Conservation (phyloP, 169 alveolate species). For the Blepharisma undulans region DNA sequence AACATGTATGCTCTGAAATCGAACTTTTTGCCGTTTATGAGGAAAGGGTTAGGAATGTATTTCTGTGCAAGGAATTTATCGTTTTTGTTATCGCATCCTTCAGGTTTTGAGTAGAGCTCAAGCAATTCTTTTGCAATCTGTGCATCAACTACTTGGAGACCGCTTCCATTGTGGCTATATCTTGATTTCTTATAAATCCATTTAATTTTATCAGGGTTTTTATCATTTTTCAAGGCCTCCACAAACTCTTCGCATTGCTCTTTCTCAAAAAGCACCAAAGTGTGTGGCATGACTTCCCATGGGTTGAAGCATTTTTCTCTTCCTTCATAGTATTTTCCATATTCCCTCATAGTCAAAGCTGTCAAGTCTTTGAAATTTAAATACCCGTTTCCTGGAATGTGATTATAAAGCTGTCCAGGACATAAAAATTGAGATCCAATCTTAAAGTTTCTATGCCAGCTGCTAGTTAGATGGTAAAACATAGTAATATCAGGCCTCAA, state of each 20-base stretch:
- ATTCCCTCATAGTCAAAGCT: conserved; percentile 18
- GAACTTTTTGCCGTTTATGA: conserved; percentile 52
- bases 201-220: not conserved
- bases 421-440: conserved; percentile 36
- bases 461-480: not conserved
- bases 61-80: conserved; percentile 44
- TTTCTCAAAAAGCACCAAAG: not conserved
- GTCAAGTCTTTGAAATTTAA: conserved; percentile 28
- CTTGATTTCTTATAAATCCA: conserved; percentile 15
- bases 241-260: conserved; percentile 4
- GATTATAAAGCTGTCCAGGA: conserved; percentile 35
- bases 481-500: not conserved
- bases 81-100: not conserved
- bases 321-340: conserved; percentile 20
- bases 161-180: conserved; percentile 36
- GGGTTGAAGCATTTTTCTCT: conserved; percentile 40
- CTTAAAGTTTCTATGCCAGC: conserved; percentile 26
- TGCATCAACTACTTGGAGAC: conserved; percentile 24
- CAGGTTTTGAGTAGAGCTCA: not conserved
- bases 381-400: conserved; percentile 37
- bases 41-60: conserved; percentile 56
- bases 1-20: conserved; percentile 67
- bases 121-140: conserved; percentile 4
- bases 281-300: conserved; percentile 37
- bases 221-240: not conserved